Base-by-base conservation (phyloP, 176 grass and related monocot genomes). In the Raddia distichophylla region DNA sequence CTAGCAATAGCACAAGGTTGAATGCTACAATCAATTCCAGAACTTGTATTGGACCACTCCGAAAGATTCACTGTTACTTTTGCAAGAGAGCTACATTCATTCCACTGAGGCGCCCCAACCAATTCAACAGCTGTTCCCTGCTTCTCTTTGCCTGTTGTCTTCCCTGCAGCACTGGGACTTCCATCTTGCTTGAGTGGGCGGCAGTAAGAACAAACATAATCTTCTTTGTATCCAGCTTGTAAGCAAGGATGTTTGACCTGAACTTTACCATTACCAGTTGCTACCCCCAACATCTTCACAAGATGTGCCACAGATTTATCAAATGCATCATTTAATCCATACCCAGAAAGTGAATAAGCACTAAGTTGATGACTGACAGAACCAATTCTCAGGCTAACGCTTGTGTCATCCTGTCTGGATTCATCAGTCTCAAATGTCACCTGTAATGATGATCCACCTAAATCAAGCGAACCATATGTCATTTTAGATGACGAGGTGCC, bases 311-410 rank as follows among this genome's bases (percentile, higher is more conserved):
- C 93, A 17, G 96, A 95, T 86, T 93, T 98, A 72, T 93, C 96
- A 84, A 98, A 98, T 78, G 96, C 96, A 86, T 98, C 96, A 88
- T 98, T 98, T 61, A 98, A 75, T 69, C 96, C 96, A 91, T 98
- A 98, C 54, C 96, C 96, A 34, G 86, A 87, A 67, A 98, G 87
- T 91, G 96, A 98, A 92, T 95, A 98, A 71, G 96, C 96, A 84
- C 80, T 93, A 60, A 98, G 90, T 60, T 95, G 87, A 74, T 95
- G 93, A 64, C 75, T 93, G 43, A 87, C 69, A 42, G 90, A 89
- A 73, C 92, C 96, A 82, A 98, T 95, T 34, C 72, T 90, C 64
- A 98, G 85, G 54, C 51, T 82, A 58, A 98, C 86, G 37, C 88
- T 78, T 77, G 89, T 93, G 37, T 95, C 91, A 86, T 87, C 90